Percentiles rank a stretch among this genome's conserved stretches.
These are phyloP conservation scores for Populus nigra DNA, from an alignment of 345 rosid species.

Conservation along the genomic window DNA sequence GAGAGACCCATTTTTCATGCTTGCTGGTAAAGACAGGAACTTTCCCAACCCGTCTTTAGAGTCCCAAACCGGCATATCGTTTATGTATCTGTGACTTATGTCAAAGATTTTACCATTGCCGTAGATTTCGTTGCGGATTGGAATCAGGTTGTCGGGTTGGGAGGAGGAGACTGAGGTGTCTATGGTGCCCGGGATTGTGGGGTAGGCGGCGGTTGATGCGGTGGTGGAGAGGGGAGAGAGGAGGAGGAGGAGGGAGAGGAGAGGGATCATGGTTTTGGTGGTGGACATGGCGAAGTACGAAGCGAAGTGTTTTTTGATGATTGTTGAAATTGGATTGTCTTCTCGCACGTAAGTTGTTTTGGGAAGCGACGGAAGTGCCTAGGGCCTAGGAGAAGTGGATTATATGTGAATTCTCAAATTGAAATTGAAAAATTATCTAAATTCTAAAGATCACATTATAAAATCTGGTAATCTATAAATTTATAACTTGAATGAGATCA, in stretches of 20 bases:
- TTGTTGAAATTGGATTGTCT: no score
- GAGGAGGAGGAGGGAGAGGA: conserved; percentile 10
- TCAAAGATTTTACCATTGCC: conserved; percentile 66
- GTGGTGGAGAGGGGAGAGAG: background rate
- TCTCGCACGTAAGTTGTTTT: no score
- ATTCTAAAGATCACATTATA: no score
- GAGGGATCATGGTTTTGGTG: background rate
- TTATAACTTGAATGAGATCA: no score
- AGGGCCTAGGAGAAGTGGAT: no score
- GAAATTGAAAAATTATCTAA: no score
- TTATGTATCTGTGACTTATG: conserved; percentile 64
- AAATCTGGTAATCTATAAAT: no score
- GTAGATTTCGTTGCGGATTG: conserved; percentile 74
- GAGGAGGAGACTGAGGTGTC: conserved; percentile 26
- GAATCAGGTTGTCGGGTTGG: conserved; percentile 29
- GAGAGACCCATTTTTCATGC: conserved; percentile 81
- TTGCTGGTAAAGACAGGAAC: conserved; percentile 61
- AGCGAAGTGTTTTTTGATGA: background rate
- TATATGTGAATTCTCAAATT: no score
- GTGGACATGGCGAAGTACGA: background rate
- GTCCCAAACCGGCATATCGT: conserved; percentile 54
- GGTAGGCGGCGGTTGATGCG: conserved; percentile 36
- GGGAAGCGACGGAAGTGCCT: no score
- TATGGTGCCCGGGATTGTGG: conserved; percentile 35
- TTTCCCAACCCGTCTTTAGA: conserved; percentile 49